A percentile compares a stretch with the other conserved stretches of the same genome.
Conservation (phyloP, 257 asterid genomes). For the Salvia miltiorrhiza region DNA sequence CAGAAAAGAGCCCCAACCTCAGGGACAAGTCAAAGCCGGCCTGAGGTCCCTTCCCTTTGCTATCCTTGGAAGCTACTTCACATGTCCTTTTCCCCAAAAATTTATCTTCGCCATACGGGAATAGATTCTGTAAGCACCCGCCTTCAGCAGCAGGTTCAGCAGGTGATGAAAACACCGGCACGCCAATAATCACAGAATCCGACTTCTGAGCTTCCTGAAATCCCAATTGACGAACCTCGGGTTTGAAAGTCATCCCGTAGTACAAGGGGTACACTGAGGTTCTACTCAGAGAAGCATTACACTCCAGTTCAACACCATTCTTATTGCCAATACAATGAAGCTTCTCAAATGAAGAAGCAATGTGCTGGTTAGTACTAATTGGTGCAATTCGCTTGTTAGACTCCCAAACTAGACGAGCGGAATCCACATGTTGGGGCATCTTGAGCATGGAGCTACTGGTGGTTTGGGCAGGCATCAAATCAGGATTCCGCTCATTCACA, state of each 20-base stretch:
- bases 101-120: constrained; percentile 31
- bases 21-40: constrained; percentile 66
- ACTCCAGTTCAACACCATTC: constrained; percentile 23
- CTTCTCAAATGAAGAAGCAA: constrained; percentile 33
- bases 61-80: constrained; percentile 31
- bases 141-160: constrained; percentile 39
- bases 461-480: constrained; percentile 26
- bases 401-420: constrained; percentile 40
- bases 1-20: constrained; percentile 57
- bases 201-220: constrained; percentile 31
- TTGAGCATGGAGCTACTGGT: constrained; percentile 26
- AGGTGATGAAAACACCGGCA: constrained; percentile 47
- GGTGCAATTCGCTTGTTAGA: constrained; percentile 33
- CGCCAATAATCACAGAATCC: constrained; percentile 49
- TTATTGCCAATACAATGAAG: constrained; percentile 19
- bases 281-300: constrained; percentile 21
- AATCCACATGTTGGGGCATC: constrained; percentile 29
- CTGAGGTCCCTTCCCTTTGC: constrained; percentile 31
- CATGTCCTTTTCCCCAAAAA: constrained; percentile 15
- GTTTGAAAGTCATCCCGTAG: constrained; percentile 43
- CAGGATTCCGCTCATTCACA: constrained; percentile 29
- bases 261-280: constrained; percentile 74
- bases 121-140: constrained; percentile 38
- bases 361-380: constrained; percentile 21
- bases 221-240: constrained; percentile 31